Evolutionary conservation across 192 early-diverging fungal species (phyloP), one percentile per base, ranked within the genome.

Genomic region (Chytriomyces hyalinus): DNA sequence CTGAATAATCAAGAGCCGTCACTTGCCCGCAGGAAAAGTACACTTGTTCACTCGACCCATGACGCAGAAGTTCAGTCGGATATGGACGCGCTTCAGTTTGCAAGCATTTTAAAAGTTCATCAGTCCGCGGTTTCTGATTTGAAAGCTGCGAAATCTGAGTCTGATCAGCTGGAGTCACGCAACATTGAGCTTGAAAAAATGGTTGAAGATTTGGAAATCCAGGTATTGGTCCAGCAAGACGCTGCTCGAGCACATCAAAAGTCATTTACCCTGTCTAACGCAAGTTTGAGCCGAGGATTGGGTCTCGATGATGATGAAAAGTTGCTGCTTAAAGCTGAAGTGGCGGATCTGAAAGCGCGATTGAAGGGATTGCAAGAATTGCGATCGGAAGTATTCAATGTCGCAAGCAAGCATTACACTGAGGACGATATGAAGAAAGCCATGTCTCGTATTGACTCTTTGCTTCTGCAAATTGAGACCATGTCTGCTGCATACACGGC

Each of bases 291-390:
- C 53, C 13, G 53, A 57, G 53, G 53, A 57, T n/a, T 57, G 13
- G 49, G 51, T 4, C 49, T 36, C 9, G 72, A 63, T 4, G 61
- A 63, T 47, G 63, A 75, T n/a, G 73, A 65, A n/a, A 75, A 45
- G 28, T 6, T 65, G 15, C 24, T 50, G 6, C 64, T 75, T 4
- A 65, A 75, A 51, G 61, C 73, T 43, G 73, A 75, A 50, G 48
- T 66, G 15, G 48, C 61, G 44, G 73, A 65, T 49, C 36, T 65
- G 8, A 75, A 75, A 51, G 20, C 73, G 10, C 73, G 63, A 8
- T 44, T 75, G 63, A 46, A 45, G n/a, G 73, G 49, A 10, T 43
- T 75, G 46, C 73, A 75, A 75, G 73, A 66, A 50, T 43, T 75
- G 46, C 22, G 60, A 46, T 49, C 63, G 9, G 26, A 65, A 75